Evolutionary conservation across 305 asterid genomes (phyloP).

Genomic region (Salvia sclarea): DNA sequence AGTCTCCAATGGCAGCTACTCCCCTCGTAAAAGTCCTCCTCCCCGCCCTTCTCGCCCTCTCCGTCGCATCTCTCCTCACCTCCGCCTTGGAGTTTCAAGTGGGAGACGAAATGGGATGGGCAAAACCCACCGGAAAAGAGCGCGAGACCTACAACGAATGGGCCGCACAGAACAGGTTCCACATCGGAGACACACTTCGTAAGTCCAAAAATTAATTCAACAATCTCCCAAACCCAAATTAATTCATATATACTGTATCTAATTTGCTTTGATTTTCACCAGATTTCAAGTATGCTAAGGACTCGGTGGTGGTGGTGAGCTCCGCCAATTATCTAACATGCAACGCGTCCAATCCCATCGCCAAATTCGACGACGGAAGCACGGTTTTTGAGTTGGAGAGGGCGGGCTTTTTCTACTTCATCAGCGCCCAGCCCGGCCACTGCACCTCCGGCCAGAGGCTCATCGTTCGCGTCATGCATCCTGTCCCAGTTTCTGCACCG

Average conservation of each 20-base stretch:
- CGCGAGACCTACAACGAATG: slow-evolving; percentile 67
- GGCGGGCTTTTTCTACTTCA: slow-evolving; percentile 65
- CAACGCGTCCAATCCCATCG: slow-evolving; percentile 53
- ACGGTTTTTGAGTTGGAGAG: slow-evolving; percentile 49
- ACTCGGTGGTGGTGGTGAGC: slow-evolving; percentile 65
- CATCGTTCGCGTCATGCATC: slow-evolving; percentile 69
- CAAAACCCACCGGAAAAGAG: slow-evolving; percentile 54
- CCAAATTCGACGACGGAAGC: slow-evolving; percentile 53
- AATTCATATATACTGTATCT: no score
- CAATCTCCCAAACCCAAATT: no score
- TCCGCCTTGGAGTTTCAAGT: slow-evolving; percentile 54
- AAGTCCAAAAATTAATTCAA: slow-evolving; percentile 23
- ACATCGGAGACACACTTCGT: slow-evolving; percentile 65
- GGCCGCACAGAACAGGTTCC: slow-evolving; percentile 80
- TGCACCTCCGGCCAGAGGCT: slow-evolving; percentile 64
- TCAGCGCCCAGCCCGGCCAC: slow-evolving; percentile 63
- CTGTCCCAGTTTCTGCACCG: slow-evolving; percentile 35
- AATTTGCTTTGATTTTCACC: background rate
- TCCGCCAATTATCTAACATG: slow-evolving; percentile 53
- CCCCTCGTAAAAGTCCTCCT: slow-evolving; percentile 20
- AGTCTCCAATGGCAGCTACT: slow-evolving; percentile 38
- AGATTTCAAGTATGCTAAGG: slow-evolving; percentile 68
- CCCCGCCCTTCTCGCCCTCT: slow-evolving; percentile 35
- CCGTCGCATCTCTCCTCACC: slow-evolving; percentile 27
- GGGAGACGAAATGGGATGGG: slow-evolving; percentile 64